A percentile compares a stretch with the other conserved stretches of the same genome.
Evolutionary conservation across 371 early-diverging fungal genomes (phyloP).

Genomic region (Choanephora cucurbitarum): DNA sequence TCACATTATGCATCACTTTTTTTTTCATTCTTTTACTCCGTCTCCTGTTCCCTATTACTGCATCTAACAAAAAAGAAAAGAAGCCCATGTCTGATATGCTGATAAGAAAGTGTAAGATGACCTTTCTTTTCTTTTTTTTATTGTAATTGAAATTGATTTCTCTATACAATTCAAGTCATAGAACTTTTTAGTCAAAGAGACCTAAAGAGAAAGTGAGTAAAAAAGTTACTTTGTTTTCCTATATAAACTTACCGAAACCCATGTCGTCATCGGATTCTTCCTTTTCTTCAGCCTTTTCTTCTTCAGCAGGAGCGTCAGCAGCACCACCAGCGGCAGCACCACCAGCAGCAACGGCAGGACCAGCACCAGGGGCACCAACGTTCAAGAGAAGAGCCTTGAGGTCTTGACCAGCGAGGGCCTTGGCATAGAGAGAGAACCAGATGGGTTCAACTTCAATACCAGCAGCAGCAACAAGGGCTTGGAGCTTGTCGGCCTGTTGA

Average conservation of each 20-base stretch:
- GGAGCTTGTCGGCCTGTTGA: conserved; percentile 91
- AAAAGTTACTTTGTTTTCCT: background rate
- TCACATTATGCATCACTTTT: too few relatives aligned
- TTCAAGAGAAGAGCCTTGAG: conserved; percentile 87
- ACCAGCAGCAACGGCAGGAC: conserved; percentile 57
- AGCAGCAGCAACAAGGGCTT: conserved; percentile 89
- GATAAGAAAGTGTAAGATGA: too few relatives aligned
- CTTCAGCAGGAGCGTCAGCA: conserved; percentile 51
- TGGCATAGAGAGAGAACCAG: conserved; percentile 97
- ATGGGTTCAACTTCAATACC: conserved; percentile 93
- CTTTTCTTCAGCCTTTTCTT: conserved; percentile 74
- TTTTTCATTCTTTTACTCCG: too few relatives aligned
- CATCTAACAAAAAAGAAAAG: too few relatives aligned
- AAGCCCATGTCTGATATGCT: too few relatives aligned
- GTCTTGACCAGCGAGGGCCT: conserved; percentile 96
- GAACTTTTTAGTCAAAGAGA: conserved; percentile 84
- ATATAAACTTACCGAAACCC: conserved; percentile 75
- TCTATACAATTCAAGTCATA: background rate
- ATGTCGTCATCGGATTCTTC: conserved; percentile 94
- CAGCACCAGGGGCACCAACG: conserved; percentile 80
- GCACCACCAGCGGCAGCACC: conserved; percentile 59
- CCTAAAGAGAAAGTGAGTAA: conserved; percentile 36
- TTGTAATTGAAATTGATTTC: conserved; percentile 1
- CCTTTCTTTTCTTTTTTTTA: background rate
- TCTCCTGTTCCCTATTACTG: too few relatives aligned